Conservation (phyloP, 371 early-diverging fungal genomes). For the Syncephalastrum monosporum region DNA sequence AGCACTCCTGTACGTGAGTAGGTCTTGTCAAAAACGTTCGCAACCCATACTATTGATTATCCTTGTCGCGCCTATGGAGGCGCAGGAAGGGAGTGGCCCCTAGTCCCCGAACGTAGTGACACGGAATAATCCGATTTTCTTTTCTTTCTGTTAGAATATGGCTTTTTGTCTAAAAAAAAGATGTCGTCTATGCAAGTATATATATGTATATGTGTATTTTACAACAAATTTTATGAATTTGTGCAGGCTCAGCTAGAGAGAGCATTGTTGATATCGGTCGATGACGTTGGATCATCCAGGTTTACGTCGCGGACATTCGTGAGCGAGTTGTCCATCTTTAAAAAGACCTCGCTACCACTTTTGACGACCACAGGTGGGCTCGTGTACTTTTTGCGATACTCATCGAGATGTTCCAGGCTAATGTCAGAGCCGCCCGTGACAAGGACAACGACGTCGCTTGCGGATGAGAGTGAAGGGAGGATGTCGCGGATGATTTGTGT, state of each 20-base stretch:
- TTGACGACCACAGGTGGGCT: conserved; percentile 57
- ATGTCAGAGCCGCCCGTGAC: conserved; percentile 65
- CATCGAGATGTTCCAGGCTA: conserved; percentile 43
- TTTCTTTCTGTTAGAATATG: no score
- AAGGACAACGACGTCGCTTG: conserved; percentile 54
- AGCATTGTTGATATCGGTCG: conserved; percentile 9
- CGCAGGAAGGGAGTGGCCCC: no score
- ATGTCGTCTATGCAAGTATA: no score
- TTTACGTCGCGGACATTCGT: conserved; percentile 33
- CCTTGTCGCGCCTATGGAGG: no score
- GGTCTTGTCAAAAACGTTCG: no score
- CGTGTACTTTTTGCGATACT: conserved; percentile 49
- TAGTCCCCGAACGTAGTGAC: no score
- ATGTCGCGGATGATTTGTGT: conserved; percentile 56
- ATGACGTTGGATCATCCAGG: conserved; percentile 25
- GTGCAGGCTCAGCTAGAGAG: neutral
- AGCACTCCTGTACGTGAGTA: no score
- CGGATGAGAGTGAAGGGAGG: conserved; percentile 45
- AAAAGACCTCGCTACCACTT: conserved; percentile 56
- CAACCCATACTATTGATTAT: no score
- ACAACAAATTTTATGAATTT: no score
- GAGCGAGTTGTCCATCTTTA: conserved; percentile 50
- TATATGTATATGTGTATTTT: no score
- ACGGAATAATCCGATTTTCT: no score
- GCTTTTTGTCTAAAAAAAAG: no score